Percentiles rank a stretch among this genome's conserved stretches.
Conservation (phyloP, 2,329 filamentous ascomycete genomes). For the Metarhizium album region DNA sequence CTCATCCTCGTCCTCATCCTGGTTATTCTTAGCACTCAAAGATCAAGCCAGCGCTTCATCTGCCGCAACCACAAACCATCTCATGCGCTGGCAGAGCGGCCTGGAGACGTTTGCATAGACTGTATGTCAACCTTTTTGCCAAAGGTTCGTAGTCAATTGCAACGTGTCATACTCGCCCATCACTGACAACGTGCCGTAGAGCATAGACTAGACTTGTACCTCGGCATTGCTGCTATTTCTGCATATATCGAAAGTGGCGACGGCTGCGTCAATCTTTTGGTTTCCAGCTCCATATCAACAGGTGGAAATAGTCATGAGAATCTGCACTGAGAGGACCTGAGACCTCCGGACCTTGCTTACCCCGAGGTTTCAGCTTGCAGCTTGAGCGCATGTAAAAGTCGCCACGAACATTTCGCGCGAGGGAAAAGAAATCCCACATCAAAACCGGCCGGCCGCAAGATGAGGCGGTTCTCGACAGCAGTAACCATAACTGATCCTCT, state of each 20-base stretch:
- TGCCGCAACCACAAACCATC: not conserved
- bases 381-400: not conserved
- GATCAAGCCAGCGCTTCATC: not conserved
- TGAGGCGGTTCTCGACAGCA: conserved; percentile 33
- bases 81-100: not conserved
- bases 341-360: not conserved
- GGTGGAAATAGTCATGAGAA: not conserved
- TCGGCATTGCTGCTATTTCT: no score
- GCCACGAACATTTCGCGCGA: conserved; percentile 1
- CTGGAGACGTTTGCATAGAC: not conserved
- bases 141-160: no score
- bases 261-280: no score
- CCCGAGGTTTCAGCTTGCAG: not conserved
- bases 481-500: conserved; percentile 60
- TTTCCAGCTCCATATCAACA: no score
- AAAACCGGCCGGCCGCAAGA: conserved; percentile 5
- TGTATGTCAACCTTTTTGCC: no score
- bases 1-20: no score
- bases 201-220: no score
- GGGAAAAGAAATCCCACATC: not conserved
- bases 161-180: no score
- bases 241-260: no score
- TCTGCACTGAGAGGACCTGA: not conserved
- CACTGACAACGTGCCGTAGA: no score
- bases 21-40: no score